Evolutionary conservation across 257 asterid genomes (phyloP).

Genomic region (Solanum lycopersicoides): DNA sequence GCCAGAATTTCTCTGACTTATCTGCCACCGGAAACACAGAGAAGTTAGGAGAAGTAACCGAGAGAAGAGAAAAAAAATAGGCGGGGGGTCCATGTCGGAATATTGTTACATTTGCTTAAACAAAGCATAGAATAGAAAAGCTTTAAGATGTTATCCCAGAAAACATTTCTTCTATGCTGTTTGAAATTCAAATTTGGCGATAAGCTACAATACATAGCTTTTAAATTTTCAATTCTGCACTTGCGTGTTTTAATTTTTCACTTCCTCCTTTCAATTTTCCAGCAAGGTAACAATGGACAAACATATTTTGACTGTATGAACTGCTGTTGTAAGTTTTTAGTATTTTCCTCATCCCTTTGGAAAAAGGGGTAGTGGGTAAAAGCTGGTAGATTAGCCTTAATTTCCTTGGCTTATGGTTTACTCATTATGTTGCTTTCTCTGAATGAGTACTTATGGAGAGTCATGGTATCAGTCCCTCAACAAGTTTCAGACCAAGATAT

Average conservation of each 20-base stretch:
- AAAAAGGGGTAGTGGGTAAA: neutral
- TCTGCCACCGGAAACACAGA: constrained; percentile 27
- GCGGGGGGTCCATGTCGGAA: neutral
- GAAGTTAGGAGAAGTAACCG: neutral
- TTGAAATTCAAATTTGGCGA: neutral
- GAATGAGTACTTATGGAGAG: neutral
- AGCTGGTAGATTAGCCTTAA: neutral
- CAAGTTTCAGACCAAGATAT: neutral
- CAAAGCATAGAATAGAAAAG: neutral
- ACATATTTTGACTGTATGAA: neutral
- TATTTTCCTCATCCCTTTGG: neutral
- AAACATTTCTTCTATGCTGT: neutral
- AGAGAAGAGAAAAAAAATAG: neutral
- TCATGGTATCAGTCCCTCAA: neutral
- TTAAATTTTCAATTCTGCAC: neutral
- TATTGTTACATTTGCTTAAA: neutral
- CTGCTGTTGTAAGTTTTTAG: neutral
- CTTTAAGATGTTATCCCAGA: neutral
- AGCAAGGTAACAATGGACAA: neutral
- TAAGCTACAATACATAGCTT: neutral
- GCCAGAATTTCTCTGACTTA: constrained; percentile 57
- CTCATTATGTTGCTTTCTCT: neutral
- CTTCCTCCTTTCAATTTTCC: neutral
- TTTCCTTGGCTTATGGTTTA: neutral
- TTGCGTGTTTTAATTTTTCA: neutral